Conservation (phyloP, 1,284 basidiomycete species). For the Cutaneotrichosporon cavernicola region DNA sequence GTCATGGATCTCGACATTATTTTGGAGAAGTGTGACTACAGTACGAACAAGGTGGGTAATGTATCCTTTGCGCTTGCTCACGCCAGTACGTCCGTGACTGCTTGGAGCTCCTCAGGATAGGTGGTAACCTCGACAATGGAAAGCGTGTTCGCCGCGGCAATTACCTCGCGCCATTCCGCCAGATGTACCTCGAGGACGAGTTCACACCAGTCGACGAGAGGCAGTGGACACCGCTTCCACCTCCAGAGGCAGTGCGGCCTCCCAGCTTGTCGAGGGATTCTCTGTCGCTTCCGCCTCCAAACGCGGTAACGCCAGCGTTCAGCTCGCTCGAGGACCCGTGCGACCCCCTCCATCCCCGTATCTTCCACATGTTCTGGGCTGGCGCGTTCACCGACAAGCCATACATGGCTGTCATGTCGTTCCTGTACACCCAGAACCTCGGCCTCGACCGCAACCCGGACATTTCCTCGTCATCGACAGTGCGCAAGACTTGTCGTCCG, state of each 20-base stretch:
- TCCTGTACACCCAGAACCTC: slow-evolving; percentile 78
- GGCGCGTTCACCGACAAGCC: slow-evolving; percentile 81
- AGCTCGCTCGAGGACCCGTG: slow-evolving; percentile 57
- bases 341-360: slow-evolving; percentile 66
- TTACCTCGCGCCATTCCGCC: slow-evolving; percentile 62
- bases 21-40: slow-evolving; percentile 85
- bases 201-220: slow-evolving; percentile 9
- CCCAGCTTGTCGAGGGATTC: slow-evolving; percentile 36
- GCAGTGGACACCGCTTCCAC: slow-evolving; percentile 19
- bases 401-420: slow-evolving; percentile 72
- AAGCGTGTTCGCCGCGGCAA: slow-evolving; percentile 62
- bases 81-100: slow-evolving; percentile 71
- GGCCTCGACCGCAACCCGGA: slow-evolving; percentile 59
- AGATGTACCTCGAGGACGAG: slow-evolving; percentile 56
- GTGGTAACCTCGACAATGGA: slow-evolving; percentile 65
- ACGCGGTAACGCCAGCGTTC: slow-evolving; percentile 37
- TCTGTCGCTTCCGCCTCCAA: slow-evolving; percentile 41
- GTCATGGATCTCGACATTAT: slow-evolving; percentile 81
- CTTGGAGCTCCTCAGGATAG: slow-evolving; percentile 67
- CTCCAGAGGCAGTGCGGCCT: slow-evolving; percentile 24
- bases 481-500: slow-evolving; percentile 61
- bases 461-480: slow-evolving; percentile 29
- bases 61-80: slow-evolving; percentile 7
- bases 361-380: slow-evolving; percentile 85
- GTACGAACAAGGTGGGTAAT: slow-evolving; percentile 64